Percentiles rank a stretch among this genome's conserved stretches.
Conservation (phyloP, 2,329 filamentous ascomycete genomes). For the Aspergillus persii region DNA sequence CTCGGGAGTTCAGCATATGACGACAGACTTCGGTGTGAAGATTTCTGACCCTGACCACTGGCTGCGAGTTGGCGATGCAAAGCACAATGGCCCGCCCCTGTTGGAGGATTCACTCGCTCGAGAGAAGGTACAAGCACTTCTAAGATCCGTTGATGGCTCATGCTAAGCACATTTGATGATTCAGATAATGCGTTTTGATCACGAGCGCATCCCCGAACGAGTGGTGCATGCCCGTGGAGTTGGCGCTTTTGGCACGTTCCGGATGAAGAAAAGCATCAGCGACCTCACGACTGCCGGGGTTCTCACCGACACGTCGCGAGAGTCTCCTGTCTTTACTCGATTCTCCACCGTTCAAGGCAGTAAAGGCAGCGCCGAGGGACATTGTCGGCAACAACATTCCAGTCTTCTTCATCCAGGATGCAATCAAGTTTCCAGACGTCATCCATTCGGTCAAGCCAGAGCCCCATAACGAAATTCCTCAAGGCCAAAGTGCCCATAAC, state of each 20-base stretch:
- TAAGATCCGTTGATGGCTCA: neutral
- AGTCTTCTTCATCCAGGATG: slow-evolving; percentile 44
- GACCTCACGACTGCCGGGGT: slow-evolving; percentile 64
- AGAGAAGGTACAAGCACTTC: slow-evolving; percentile 61
- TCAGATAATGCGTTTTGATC: slow-evolving; percentile 66
- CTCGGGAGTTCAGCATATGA: slow-evolving; percentile 60
- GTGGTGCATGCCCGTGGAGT: slow-evolving; percentile 66
- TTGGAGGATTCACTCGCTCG: slow-evolving; percentile 70
- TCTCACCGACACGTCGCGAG: slow-evolving; percentile 65
- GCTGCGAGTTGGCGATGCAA: slow-evolving; percentile 63
- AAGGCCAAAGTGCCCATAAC: slow-evolving; percentile 49
- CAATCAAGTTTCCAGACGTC: slow-evolving; percentile 42
- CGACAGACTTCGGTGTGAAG: slow-evolving; percentile 74
- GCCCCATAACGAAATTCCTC: slow-evolving; percentile 42
- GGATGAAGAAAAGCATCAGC: slow-evolving; percentile 59
- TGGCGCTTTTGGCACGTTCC: slow-evolving; percentile 67
- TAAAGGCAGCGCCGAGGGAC: slow-evolving; percentile 70
- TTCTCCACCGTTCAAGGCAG: slow-evolving; percentile 78
- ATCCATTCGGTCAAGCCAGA: slow-evolving; percentile 43
- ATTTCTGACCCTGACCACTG: slow-evolving; percentile 73
- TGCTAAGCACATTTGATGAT: neutral
- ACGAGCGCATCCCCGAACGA: slow-evolving; percentile 67
- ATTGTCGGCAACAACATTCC: slow-evolving; percentile 45
- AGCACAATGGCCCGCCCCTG: slow-evolving; percentile 64
- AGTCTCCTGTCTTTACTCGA: slow-evolving; percentile 65